Base-by-base conservation (phyloP, 257 asterid species). In the Sherardia arvensis region DNA sequence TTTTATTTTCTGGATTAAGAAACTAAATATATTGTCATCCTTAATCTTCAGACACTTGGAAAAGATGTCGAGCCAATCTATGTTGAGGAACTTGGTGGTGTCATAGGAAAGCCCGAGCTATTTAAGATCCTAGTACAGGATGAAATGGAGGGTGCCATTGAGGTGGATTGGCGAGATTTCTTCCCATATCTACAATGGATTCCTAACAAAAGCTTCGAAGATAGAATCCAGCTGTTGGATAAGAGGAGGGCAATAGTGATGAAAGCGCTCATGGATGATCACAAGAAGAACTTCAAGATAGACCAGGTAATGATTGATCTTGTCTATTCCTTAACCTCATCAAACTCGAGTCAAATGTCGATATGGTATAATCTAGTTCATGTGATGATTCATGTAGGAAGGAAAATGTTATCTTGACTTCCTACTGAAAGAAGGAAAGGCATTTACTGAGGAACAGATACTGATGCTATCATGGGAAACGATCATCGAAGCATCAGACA, bases 131-230 rank as follows among this genome's bases (percentile, higher is more conserved):
- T 93, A 58, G 97, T 90, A 15, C 18, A 66, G 4, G 92, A 85
- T 40, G 83, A 78, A 15, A 90, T 90, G 97, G 90, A 84, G 71
- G 99, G 97, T 22, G 94, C 95, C 32, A 81, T 87, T 60, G 99
- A 93, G 53, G 97, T 93, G 45, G 99, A 93, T 45, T 93, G 99
- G 99, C 81, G 99, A 65, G 99, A 93, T 66, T 93, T 90, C 65
- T 93, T 93, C 76, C 96, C 96, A 0, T 85, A 80, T 61, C 67
- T 93, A n/a, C 83, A 75, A 64, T 93, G 96, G 97, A 59, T 85
- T 60, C 99, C 99, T 3, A 90, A 93, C 73, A 76, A 68, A 66
- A 59, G 68, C 53, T 83, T 93, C 33, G 91, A 87, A 59, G 61
- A 67, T 7, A 89, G 72, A 69, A 59, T 92, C 30, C 73, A 71